Evolutionary conservation across 2,329 filamentous ascomycete genomes (phyloP).

Genomic region (Arthrobotrys conoides): DNA sequence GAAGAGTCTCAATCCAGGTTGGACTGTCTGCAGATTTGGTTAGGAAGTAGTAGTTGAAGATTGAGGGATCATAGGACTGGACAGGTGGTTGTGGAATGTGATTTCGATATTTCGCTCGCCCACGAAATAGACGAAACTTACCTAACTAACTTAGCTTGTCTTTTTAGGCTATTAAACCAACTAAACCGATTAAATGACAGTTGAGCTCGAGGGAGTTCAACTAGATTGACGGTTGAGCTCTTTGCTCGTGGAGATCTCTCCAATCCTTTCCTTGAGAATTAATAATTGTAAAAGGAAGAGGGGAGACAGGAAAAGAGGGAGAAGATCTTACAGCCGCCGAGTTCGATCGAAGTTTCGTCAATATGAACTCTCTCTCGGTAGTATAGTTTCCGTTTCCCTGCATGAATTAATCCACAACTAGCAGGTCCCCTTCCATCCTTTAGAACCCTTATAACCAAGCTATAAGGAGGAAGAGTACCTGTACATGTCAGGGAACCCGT

Average conservation of each 20-base stretch:
- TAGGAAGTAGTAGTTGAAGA: not conserved
- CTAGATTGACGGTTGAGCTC: not conserved
- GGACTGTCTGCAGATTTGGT: not conserved
- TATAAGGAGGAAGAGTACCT: not conserved
- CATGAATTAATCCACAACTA: too few relatives aligned
- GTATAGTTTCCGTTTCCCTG: too few relatives aligned
- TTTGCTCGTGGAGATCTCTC: too few relatives aligned
- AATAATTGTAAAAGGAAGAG: too few relatives aligned
- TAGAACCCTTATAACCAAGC: not conserved
- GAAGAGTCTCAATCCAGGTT: not conserved
- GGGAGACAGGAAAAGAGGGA: too few relatives aligned
- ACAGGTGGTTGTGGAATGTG: constrained; percentile 48
- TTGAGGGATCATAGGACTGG: not conserved
- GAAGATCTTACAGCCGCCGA: too few relatives aligned
- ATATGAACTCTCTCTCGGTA: too few relatives aligned
- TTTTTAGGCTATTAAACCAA: not conserved
- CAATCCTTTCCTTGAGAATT: too few relatives aligned
- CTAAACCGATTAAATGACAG: not conserved
- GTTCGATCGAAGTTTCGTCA: too few relatives aligned
- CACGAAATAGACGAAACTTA: too few relatives aligned
- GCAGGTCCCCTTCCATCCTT: not conserved
- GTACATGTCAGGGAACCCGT: not conserved
- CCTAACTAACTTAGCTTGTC: not conserved
- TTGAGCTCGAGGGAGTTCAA: not conserved
- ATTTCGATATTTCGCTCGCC: constrained; percentile 5